phyloP scores from a whole-genome alignment of 805 yeast genomes.

The Lipomyces orientalis region DNA sequence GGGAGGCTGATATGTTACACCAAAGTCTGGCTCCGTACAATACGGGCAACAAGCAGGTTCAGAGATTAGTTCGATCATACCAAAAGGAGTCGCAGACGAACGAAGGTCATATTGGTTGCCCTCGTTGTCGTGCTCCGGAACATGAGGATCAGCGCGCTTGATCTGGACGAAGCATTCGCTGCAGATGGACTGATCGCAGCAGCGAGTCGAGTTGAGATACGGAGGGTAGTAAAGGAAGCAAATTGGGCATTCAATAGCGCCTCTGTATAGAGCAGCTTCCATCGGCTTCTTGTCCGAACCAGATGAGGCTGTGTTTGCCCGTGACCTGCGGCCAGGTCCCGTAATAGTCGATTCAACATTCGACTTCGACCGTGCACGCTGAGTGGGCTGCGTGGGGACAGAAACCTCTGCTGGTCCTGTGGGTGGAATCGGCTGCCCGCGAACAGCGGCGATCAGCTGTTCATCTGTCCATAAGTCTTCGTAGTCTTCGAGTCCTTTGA shows the following conservation, averaged over 20 bases:
- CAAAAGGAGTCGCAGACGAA: constrained; percentile 22
- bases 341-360: constrained; percentile 18
- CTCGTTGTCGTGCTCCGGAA: constrained; percentile 59
- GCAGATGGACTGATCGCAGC: constrained; percentile 93
- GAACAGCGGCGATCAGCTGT: constrained; percentile 58
- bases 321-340: constrained; percentile 19
- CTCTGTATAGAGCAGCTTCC: constrained; percentile 66
- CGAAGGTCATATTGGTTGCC: constrained; percentile 37
- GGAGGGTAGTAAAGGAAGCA: constrained; percentile 88
- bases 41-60: constrained; percentile 93
- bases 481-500: constrained; percentile 83
- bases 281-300: constrained; percentile 20
- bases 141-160: constrained; percentile 89
- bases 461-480: constrained; percentile 73
- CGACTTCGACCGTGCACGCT: constrained; percentile 27
- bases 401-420: constrained; percentile 11
- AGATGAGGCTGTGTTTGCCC: constrained; percentile 31
- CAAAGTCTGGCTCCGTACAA: constrained; percentile 86
- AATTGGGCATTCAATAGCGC: constrained; percentile 87
- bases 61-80: constrained; percentile 59
- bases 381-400: constrained; percentile 10
- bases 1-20: constrained; percentile 78
- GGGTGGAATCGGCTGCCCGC: constrained; percentile 41
- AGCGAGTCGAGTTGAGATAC: constrained; percentile 75
- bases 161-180: constrained; percentile 97